Evolutionary conservation across 257 asterid genomes (phyloP).

Genomic region (Verbascum thapsus): DNA sequence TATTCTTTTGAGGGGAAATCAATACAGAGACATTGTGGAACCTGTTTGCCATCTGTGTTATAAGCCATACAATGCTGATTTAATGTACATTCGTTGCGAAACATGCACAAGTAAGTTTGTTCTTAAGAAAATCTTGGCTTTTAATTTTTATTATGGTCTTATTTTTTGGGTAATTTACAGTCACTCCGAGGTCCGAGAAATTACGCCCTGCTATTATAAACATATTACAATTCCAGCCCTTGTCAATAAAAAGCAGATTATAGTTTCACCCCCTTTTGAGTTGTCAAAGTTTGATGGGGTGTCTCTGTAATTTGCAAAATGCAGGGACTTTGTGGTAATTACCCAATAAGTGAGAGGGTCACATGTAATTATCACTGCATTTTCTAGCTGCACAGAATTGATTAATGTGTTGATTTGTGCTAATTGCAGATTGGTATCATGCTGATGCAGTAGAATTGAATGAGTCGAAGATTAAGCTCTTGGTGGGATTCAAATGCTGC

Average conservation of each 20-base stretch:
- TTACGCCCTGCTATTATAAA: too few species aligned
- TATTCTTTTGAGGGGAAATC: constrained; percentile 57
- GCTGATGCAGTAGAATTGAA: constrained; percentile 75
- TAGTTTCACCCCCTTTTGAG: too few species aligned
- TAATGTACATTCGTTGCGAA: constrained; percentile 74
- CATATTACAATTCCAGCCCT: too few species aligned
- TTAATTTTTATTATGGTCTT: constrained; percentile 16
- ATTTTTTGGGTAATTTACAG: too few species aligned
- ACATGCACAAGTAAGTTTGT: constrained; percentile 61
- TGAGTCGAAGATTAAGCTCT: constrained; percentile 52
- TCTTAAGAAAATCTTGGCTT: neutral
- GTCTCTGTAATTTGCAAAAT: too few species aligned
- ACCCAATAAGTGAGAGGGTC: too few species aligned
- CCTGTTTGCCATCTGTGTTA: constrained; percentile 62
- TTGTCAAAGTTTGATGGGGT: too few species aligned
- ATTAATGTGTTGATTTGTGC: constrained; percentile 31
- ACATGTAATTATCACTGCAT: too few species aligned
- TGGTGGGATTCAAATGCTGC: constrained; percentile 80
- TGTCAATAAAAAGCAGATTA: too few species aligned
- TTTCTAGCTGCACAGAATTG: constrained; percentile 13
- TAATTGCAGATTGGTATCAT: constrained; percentile 77
- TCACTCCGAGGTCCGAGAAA: too few species aligned
- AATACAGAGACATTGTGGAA: constrained; percentile 23
- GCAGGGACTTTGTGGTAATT: too few species aligned
- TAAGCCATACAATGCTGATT: constrained; percentile 51